Conservation (phyloP, 106 monocot species). For the Apostasia ramifera region DNA sequence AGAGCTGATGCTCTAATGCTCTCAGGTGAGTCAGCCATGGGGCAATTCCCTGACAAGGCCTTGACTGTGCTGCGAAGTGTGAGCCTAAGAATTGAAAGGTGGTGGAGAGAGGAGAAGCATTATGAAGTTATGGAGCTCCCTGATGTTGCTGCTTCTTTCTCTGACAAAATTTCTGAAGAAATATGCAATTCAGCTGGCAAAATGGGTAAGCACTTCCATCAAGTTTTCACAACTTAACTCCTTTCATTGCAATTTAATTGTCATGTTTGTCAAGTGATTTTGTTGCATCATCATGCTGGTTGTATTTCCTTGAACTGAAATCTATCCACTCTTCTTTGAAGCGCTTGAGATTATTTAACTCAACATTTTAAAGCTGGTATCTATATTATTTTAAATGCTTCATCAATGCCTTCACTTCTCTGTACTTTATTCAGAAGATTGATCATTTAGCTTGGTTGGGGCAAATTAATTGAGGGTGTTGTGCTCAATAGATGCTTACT, state of each 20-base stretch:
- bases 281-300: background rate
- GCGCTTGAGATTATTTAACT: no score
- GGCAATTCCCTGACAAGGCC: slow-evolving; percentile 91
- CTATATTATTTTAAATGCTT: no score
- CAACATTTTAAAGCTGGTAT: no score
- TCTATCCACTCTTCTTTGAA: no score
- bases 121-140: slow-evolving; percentile 69
- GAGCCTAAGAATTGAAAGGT: slow-evolving; percentile 87
- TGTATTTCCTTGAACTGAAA: background rate
- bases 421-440: no score
- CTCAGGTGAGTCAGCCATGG: slow-evolving; percentile 98
- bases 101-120: slow-evolving; percentile 95
- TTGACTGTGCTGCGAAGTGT: slow-evolving; percentile 83
- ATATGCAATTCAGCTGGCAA: slow-evolving; percentile 99
- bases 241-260: background rate
- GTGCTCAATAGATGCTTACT: no score
- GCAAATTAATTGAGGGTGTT: no score
- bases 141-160: slow-evolving; percentile 74
- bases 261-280: background rate
- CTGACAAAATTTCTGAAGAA: slow-evolving; percentile 91
- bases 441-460: no score
- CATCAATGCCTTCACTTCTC: no score
- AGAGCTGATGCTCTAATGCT: slow-evolving; percentile 96
- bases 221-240: background rate
- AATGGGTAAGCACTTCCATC: slow-evolving; percentile 58